Conservation (phyloP, 306 rosid species). For the Inga oerstediana region DNA sequence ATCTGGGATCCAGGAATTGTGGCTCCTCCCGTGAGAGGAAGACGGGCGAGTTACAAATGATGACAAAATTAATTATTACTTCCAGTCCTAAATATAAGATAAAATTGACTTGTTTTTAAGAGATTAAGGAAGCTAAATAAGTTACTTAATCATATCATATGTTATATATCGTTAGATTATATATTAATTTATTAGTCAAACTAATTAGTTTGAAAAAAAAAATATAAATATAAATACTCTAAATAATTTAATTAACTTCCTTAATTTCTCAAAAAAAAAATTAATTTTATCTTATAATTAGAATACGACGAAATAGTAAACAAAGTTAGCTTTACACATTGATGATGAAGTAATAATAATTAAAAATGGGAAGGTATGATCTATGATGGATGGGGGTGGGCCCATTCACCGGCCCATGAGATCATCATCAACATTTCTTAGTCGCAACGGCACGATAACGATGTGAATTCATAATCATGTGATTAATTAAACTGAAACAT, state of each 20-base stretch:
- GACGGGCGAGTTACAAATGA: not conserved
- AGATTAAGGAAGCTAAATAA: too few species aligned
- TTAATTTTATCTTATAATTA: too few species aligned
- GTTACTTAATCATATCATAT: too few species aligned
- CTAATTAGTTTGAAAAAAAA: too few species aligned
- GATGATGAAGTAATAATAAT: constrained; percentile 16
- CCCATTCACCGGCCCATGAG: constrained; percentile 59
- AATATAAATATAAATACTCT: too few species aligned
- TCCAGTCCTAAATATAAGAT: too few species aligned
- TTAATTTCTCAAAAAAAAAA: too few species aligned
- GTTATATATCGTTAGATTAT: too few species aligned
- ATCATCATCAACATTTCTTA: constrained; percentile 47
- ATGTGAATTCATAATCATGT: constrained; percentile 31
- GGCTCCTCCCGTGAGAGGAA: not conserved
- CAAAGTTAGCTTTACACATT: constrained; percentile 33
- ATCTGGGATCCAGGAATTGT: constrained; percentile 21
- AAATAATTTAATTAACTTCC: too few species aligned
- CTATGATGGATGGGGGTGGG: constrained; percentile 31
- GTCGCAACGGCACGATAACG: constrained; percentile 59
- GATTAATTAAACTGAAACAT: constrained; percentile 28
- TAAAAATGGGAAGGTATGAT: not conserved
- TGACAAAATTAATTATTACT: constrained; percentile 29
- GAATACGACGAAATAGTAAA: not conserved
- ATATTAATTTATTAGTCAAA: too few species aligned
- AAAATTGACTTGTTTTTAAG: too few species aligned